Percentiles rank a stretch among this genome's conserved stretches.
phyloP scores from a whole-genome alignment of 2,329 filamentous ascomycete species.

The Zelopaecilomyces penicillatus region DNA sequence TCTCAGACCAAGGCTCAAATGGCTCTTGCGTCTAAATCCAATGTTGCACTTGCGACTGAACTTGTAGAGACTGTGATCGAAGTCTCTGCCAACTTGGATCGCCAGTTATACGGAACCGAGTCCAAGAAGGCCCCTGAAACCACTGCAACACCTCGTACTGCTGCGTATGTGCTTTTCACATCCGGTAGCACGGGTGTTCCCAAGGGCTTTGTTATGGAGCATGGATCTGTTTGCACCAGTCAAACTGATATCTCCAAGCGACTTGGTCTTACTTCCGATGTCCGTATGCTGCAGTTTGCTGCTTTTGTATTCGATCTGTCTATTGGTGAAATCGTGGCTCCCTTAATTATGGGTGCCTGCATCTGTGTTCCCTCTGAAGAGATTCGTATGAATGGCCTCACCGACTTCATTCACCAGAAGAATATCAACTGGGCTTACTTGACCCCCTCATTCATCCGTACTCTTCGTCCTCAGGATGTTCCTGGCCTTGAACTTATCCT shows the following conservation, averaged over 20 bases:
- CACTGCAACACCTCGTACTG: not conserved
- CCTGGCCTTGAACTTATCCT: not conserved
- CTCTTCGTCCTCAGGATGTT: not conserved
- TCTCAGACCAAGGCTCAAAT: not conserved
- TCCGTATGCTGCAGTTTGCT: not conserved
- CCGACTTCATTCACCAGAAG: not conserved
- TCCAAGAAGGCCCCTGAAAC: no score
- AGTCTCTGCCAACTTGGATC: conserved; percentile 2
- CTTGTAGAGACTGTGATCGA: conserved; percentile 2
- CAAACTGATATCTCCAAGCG: not conserved
- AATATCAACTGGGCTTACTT: not conserved
- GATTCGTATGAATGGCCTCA: not conserved
- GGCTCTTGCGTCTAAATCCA: conserved; percentile 1
- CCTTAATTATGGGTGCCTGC: not conserved
- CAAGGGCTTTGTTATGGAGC: not conserved
- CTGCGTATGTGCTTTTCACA: not conserved
- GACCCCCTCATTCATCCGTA: not conserved
- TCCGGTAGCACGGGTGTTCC: not conserved
- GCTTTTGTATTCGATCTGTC: not conserved
- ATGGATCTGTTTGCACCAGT: not conserved
- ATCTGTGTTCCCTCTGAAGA: not conserved
- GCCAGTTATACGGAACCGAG: not conserved
- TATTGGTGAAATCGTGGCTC: not conserved
- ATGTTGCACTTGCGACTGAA: not conserved
- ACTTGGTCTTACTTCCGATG: not conserved